These are phyloP conservation scores for Tephrocybe sp. DNA, from an alignment of 768 basidiomycete species.

Conservation along the genomic window DNA sequence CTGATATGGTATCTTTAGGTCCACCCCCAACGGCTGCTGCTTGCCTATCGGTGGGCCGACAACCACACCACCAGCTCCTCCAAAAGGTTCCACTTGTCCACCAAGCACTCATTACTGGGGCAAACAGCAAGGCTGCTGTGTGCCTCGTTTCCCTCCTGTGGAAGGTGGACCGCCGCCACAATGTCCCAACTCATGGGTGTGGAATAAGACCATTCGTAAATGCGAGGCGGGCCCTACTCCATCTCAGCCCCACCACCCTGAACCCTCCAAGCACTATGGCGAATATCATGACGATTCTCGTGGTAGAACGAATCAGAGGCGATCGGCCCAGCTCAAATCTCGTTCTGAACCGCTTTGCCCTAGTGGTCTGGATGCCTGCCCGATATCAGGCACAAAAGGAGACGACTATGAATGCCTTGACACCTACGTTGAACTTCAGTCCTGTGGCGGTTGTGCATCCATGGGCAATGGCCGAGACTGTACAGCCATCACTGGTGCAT, in stretches of 20 bases:
- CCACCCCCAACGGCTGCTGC: conserved; percentile 35
- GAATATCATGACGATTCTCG: conserved; percentile 20
- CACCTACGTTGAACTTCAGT: conserved; percentile 57
- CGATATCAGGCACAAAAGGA: conserved; percentile 38
- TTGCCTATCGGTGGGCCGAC: conserved; percentile 40
- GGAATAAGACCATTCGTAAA: conserved; percentile 41
- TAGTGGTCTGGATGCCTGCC: conserved; percentile 53
- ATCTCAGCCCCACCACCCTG: conserved; percentile 32
- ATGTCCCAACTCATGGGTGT: conserved; percentile 46
- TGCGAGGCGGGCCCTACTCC: conserved; percentile 37
- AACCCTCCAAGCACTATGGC: conserved; percentile 27
- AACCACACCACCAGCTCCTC: conserved; percentile 40
- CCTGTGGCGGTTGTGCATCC: conserved; percentile 75
- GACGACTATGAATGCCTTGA: conserved; percentile 68
- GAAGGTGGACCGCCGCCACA: conserved; percentile 46
- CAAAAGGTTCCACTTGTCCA: conserved; percentile 46
- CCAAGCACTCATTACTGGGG: conserved; percentile 51
- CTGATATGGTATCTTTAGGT: conserved; percentile 31
- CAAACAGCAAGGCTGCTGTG: conserved; percentile 47
- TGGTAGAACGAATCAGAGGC: conserved; percentile 17
- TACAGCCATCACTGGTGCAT: conserved; percentile 60
- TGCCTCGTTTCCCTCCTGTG: conserved; percentile 43
- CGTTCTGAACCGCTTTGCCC: conserved; percentile 51
- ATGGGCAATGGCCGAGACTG: conserved; percentile 71
- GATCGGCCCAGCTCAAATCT: conserved; percentile 27